Base-by-base conservation (phyloP, 257 asterid genomes). In the Parsonsia alboflavescens region DNA sequence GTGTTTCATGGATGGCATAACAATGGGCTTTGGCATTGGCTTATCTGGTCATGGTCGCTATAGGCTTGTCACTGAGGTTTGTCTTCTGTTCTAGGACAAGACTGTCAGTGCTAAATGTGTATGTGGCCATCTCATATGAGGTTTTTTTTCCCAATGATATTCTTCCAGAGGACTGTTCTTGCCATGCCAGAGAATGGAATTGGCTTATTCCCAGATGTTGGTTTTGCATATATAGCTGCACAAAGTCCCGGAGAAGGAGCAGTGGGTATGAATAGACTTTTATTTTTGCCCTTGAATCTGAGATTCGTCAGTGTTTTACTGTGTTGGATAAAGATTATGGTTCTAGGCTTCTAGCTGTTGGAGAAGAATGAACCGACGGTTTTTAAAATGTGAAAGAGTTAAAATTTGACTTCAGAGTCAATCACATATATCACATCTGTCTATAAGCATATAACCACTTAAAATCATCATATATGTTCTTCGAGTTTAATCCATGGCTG, bases 101-200 rank as follows among this genome's bases (percentile, higher is more conserved):
- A 62, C 54, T 33, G 17, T 48, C 24, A 13, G 15, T 30, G 39
- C 19, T 26, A 64, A 74, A 46, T 74, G 45, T 53, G 30, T 21
- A n/a, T 3, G 21, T 33, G 49, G 52, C n/a, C 17, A 26, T 80
- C 56, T 67, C 49, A 42, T 56, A 62, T 26, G 45, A 58, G 48
- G 39, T 1, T 33, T 36, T 57, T 30, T 8, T 45, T 64, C 36
- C 13, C n/a, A 30, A 39, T 72, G 19, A 64, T 78, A 39, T 79
- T 77, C 41, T 82, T 72, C 50, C 97, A 94, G 97, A 94, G 86
- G 85, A 92, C 97, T 76, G 88, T 90, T 72, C 97, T 94, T 76
- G 96, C 98, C 66, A 94, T 94, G 98, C 98, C 98, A 75, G 98
- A 94, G 81, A 94, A 88, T 88, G 95, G 98, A 59, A 92, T 94